These are phyloP conservation scores for Avena eriantha DNA, from an alignment of 176 grass and related monocot species.

Conservation along the genomic window DNA sequence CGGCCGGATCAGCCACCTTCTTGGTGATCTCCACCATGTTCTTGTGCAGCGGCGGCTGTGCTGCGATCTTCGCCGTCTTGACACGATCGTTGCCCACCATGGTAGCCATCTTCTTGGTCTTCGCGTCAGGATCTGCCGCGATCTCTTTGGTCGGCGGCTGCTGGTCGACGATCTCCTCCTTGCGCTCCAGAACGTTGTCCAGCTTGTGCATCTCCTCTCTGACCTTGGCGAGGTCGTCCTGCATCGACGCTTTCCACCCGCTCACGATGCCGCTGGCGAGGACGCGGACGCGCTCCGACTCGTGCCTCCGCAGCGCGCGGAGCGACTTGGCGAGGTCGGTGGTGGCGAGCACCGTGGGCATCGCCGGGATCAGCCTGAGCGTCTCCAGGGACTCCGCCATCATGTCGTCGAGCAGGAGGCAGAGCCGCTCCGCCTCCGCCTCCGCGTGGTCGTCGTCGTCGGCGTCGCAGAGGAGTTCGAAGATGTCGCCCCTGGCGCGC, in stretches of 20 bases:
- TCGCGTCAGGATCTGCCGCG: not conserved
- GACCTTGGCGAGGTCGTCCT: not conserved
- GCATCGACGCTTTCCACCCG: not conserved
- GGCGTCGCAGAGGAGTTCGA: not conserved
- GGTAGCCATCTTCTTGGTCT: not conserved
- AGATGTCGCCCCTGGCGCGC: not conserved
- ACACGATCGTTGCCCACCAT: no score
- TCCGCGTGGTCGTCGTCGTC: not conserved
- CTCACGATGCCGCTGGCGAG: not conserved
- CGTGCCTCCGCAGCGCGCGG: not conserved
- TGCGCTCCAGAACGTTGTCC: not conserved
- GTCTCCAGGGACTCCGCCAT: slow-evolving; percentile 34
- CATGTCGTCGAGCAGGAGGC: not conserved
- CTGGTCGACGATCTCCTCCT: no score
- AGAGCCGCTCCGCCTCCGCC: not conserved
- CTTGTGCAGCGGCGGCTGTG: not conserved
- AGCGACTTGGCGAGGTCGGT: slow-evolving; percentile 5
- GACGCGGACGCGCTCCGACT: slow-evolving; percentile 9
- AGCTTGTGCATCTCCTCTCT: not conserved
- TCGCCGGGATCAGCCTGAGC: not conserved
- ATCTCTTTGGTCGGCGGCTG: not conserved
- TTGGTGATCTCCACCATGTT: not conserved
- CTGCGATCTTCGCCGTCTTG: not conserved
- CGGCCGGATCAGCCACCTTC: not conserved
- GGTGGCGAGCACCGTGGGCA: not conserved